These are phyloP conservation scores for Pyrus betulifolia DNA, from an alignment of 306 rosid species.

Conservation along the genomic window DNA sequence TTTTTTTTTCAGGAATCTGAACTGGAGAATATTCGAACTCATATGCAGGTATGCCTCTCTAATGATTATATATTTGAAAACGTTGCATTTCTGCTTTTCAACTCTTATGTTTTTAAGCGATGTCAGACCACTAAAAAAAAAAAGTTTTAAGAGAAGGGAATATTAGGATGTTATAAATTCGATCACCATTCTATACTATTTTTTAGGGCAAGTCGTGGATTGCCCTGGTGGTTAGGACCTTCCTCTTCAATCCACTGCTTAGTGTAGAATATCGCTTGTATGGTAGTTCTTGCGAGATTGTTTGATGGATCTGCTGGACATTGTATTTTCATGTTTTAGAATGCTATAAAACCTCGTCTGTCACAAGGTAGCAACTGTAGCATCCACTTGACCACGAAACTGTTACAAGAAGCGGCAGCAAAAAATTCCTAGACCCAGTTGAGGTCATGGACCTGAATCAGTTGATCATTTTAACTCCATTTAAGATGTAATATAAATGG, in stretches of 20 bases:
- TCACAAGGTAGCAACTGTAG: neutral
- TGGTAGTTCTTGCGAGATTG: neutral
- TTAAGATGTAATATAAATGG: neutral
- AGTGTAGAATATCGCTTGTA: no score
- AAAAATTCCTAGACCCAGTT: neutral
- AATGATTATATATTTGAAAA: neutral
- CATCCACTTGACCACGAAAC: neutral
- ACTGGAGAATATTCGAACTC: slow-evolving; percentile 73
- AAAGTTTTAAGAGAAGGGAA: neutral
- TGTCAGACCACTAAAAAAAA: neutral
- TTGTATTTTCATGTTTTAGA: neutral
- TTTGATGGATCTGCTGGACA: neutral
- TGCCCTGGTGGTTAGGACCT: no score
- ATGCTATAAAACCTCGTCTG: neutral
- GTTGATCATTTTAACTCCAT: neutral
- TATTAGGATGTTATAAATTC: neutral
- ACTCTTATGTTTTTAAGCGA: neutral
- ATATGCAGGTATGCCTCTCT: slow-evolving; percentile 72
- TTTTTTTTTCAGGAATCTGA: slow-evolving; percentile 64
- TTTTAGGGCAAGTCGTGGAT: no score
- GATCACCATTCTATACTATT: neutral
- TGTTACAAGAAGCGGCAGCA: neutral
- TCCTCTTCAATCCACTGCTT: no score
- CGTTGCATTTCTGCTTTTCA: neutral
- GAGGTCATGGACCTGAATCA: neutral